Evolutionary conservation across 2,329 filamentous ascomycete genomes (phyloP).

Genomic region (Aspergillus luchuensis): DNA sequence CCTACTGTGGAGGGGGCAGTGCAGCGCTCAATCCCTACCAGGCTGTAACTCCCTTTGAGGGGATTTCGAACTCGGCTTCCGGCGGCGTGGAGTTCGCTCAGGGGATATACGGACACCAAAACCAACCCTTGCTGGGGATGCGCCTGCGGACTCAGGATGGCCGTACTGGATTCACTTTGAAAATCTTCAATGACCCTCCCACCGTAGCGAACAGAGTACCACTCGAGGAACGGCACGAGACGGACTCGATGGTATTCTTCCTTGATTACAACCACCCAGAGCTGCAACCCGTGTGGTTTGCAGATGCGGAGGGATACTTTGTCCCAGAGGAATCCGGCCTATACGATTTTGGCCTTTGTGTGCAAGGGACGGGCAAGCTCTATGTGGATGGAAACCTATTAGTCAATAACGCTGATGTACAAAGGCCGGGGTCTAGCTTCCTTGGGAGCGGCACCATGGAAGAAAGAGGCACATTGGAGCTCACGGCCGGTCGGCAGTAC

Average conservation of each 20-base stretch:
- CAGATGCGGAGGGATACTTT: conserved; percentile 50
- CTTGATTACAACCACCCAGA: conserved; percentile 57
- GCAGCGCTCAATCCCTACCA: conserved; percentile 53
- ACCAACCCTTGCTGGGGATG: conserved; percentile 59
- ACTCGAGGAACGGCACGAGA: conserved; percentile 51
- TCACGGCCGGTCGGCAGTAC: conserved; percentile 61
- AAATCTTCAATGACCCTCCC: conserved; percentile 61
- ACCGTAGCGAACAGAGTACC: conserved; percentile 47
- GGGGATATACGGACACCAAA: conserved; percentile 63
- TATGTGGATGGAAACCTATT: conserved; percentile 63
- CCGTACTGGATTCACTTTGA: conserved; percentile 60
- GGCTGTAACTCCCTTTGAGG: conserved; percentile 44
- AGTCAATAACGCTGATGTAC: conserved; percentile 65
- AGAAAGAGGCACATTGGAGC: conserved; percentile 57
- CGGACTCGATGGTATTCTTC: conserved; percentile 45
- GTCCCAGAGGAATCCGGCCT: conserved; percentile 58
- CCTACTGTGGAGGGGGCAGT: conserved; percentile 62
- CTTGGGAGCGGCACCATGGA: conserved; percentile 64
- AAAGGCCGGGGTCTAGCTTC: conserved; percentile 63
- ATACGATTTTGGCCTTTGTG: conserved; percentile 64
- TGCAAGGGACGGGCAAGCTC: conserved; percentile 63
- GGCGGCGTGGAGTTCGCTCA: conserved; percentile 51
- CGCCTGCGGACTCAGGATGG: conserved; percentile 53
- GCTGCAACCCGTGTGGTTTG: conserved; percentile 39
- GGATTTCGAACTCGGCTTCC: conserved; percentile 30